A percentile compares a stretch with the other conserved stretches of the same genome.
These are phyloP conservation scores for Saturnispora zaruensis DNA, from an alignment of 805 yeast species.

Conservation along the genomic window DNA sequence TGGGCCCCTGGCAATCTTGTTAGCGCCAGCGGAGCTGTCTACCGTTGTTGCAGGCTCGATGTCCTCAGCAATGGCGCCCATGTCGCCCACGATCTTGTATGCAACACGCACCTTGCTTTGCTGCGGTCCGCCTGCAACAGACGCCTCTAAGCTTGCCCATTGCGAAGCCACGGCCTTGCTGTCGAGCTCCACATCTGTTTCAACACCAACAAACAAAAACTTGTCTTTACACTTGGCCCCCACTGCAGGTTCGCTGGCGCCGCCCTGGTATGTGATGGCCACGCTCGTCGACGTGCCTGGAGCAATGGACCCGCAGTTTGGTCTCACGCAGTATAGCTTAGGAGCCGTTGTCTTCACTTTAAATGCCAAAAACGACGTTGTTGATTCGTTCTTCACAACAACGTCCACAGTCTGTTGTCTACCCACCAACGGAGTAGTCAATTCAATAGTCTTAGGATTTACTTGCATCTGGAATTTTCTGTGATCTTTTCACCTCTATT, in stretches of 20 bases:
- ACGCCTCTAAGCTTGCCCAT: constrained; percentile 70
- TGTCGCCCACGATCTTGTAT: constrained; percentile 23
- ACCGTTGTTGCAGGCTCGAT: constrained; percentile 15
- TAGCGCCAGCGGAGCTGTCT: constrained; percentile 12
- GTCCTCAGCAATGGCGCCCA: constrained; percentile 28
- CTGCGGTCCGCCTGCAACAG: constrained; percentile 27
- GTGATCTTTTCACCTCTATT: neutral
- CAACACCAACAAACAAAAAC: constrained; percentile 80
- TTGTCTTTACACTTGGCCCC: constrained; percentile 84
- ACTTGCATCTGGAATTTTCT: constrained; percentile 5
- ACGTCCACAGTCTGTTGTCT: constrained; percentile 59
- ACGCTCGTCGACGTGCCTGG: constrained; percentile 71
- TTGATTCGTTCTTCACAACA: constrained; percentile 45
- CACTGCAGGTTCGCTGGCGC: constrained; percentile 61
- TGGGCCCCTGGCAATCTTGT: constrained; percentile 1
- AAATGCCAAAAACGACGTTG: constrained; percentile 57
- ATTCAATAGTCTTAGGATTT: constrained; percentile 7
- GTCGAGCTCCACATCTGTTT: constrained; percentile 52
- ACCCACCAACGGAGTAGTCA: constrained; percentile 50
- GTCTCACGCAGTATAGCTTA: constrained; percentile 88
- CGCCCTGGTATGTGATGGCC: constrained; percentile 78
- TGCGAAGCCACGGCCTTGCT: constrained; percentile 51
- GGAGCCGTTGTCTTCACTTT: constrained; percentile 99
- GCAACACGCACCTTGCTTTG: constrained; percentile 28
- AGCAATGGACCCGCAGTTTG: constrained; percentile 73